Base-by-base conservation (phyloP, 2,329 filamentous ascomycete genomes). In the Ceratocystiopsis minuta region DNA sequence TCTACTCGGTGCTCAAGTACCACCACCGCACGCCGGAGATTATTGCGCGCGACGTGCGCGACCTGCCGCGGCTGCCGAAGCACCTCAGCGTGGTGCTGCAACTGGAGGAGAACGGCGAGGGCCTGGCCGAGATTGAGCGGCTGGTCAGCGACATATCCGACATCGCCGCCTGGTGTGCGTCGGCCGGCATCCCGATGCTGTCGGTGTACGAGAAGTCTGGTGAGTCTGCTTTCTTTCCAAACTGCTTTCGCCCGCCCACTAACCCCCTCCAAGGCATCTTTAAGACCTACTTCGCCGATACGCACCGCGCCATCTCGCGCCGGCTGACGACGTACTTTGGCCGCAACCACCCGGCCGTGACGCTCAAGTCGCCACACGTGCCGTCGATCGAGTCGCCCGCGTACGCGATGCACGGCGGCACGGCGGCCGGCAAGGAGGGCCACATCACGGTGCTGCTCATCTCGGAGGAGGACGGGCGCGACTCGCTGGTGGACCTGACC, bases 21-120 rank as follows among this genome's bases (percentile, higher is more conserved):
- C 92, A 98, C 62, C 90, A 98, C 60, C 82, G 84, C 41, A 93
- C 88, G 1, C 90, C 90, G 9, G 84, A 93, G 56, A 75, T 94
- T 55, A 94, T 98, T 51, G 77, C 80, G 54, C 78, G 80, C 53
- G 90, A 98, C 61, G 79, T 96, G 20, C 75, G 75, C 57, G 68
- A 70, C 11, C 60, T 98, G 44, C 70, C 67, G 44, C 75, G 80
- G 52, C 61, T 92, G 46, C 90, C 90, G 3, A 73, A 80, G 49
- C 90, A 98, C 55, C 59, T 98, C 40, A 95, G 86, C 55, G 79
- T 93, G 12, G 78, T 96, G 42, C 62, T 98, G 45, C 79, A 78
- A 44, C 65, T 83, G 38, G 76, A 88, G 53, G 67, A 78, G 55
- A 73, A 80, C 45, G 67, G 78, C 44, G 68, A 76, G 54, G 69